These are phyloP conservation scores for Physcomitrium patens DNA, from an alignment of 225 moss, liverwort and hornwort species.

Conservation along the genomic window DNA sequence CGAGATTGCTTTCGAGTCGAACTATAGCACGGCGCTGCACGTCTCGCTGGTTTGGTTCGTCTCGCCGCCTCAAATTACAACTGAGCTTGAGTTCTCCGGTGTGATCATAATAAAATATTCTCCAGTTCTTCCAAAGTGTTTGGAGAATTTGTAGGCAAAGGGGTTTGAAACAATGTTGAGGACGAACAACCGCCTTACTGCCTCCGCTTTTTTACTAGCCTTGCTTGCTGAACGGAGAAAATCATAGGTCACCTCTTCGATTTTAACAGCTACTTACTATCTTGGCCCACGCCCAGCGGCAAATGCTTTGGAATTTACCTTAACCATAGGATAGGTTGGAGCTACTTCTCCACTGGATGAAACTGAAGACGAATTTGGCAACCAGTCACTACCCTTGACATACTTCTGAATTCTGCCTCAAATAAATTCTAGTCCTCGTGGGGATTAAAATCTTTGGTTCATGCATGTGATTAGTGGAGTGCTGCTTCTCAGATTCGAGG, in stretches of 20 bases:
- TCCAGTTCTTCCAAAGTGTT: background rate
- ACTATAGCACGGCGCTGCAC: conserved; percentile 20
- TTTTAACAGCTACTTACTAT: conserved; percentile 5
- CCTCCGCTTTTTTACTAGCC: background rate
- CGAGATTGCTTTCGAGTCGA: conserved; percentile 23
- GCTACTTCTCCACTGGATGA: background rate
- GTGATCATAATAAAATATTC: background rate
- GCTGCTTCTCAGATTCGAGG: background rate
- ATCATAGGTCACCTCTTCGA: background rate
- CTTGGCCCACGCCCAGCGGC: background rate
- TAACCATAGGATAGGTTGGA: background rate
- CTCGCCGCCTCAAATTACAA: conserved; percentile 17
- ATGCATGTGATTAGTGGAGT: conserved; percentile 12
- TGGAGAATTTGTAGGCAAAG: background rate
- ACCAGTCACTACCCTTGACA: conserved; percentile 20
- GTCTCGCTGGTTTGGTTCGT: conserved; percentile 21
- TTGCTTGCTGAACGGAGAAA: background rate
- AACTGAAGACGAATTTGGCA: conserved; percentile 8
- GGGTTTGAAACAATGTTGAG: background rate
- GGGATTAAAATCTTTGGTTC: conserved; percentile 6
- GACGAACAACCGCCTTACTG: background rate
- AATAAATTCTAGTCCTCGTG: conserved; percentile 8
- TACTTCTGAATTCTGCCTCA: background rate
- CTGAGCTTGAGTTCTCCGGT: conserved; percentile 4
- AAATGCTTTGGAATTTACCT: background rate